Evolutionary conservation across 306 rosid species (phyloP).

Genomic region (Trifolium repens): DNA sequence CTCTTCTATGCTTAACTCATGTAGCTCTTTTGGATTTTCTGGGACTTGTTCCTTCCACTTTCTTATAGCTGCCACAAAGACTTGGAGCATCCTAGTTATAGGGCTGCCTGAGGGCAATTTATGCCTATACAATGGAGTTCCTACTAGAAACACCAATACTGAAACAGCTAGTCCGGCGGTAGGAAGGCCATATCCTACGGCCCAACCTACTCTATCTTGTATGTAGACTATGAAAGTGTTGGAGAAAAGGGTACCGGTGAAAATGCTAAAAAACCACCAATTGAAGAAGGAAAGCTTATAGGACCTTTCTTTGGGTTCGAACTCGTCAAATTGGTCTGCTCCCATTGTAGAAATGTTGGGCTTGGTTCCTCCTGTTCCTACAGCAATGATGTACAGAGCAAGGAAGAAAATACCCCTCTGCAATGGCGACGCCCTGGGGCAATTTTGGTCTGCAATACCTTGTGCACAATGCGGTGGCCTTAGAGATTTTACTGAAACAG

Average conservation of each 20-base stretch:
- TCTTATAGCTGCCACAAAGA: constrained; percentile 58
- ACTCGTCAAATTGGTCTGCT: constrained; percentile 85
- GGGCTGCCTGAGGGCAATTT: constrained; percentile 82
- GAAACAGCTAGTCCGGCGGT: constrained; percentile 69
- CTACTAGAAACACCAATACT: constrained; percentile 60
- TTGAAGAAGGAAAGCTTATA: constrained; percentile 80
- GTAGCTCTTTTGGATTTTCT: constrained; percentile 65
- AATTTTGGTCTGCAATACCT: constrained; percentile 42
- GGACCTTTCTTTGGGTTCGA: constrained; percentile 65
- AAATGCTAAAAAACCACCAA: constrained; percentile 87
- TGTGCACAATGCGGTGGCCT: constrained; percentile 65
- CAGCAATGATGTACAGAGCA: constrained; percentile 69
- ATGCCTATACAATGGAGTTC: constrained; percentile 76
- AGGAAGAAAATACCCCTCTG: constrained; percentile 64
- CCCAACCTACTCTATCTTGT: constrained; percentile 78
- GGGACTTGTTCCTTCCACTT: constrained; percentile 62
- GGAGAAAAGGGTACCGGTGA: constrained; percentile 77
- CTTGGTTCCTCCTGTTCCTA: constrained; percentile 87
- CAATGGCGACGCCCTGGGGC: constrained; percentile 55
- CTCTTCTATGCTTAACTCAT: constrained; percentile 61
- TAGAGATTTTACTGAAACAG: constrained; percentile 66
- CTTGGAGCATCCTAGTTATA: constrained; percentile 59
- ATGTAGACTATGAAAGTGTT: constrained; percentile 71
- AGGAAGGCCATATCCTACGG: constrained; percentile 85
- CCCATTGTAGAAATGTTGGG: constrained; percentile 93